phyloP scores from a whole-genome alignment of 495 filamentous ascomycete species.

The Talaromyces adpressus region DNA sequence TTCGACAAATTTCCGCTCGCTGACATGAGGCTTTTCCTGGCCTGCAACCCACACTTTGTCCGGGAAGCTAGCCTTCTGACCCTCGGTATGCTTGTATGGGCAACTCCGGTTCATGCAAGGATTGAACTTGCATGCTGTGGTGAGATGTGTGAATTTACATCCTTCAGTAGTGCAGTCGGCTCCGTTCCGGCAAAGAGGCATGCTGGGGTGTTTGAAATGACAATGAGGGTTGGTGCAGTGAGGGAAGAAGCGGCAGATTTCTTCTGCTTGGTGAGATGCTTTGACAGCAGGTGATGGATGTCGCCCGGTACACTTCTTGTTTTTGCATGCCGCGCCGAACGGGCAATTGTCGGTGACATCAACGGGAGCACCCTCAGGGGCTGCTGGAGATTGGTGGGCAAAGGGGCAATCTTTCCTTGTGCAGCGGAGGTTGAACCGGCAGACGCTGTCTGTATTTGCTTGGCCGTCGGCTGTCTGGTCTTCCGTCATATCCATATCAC shows the following conservation, averaged over 20 bases:
- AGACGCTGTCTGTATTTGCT: constrained; percentile 45
- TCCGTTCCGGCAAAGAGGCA: constrained; percentile 85
- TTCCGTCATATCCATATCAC: constrained; percentile 32
- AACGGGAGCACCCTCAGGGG: constrained; percentile 70
- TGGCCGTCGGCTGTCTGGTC: constrained; percentile 38
- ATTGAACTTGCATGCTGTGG: constrained; percentile 80
- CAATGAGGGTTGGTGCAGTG: constrained; percentile 86
- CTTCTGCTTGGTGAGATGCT: constrained; percentile 67
- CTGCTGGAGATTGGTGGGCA: constrained; percentile 89
- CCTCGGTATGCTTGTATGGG: constrained; percentile 85
- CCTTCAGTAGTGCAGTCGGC: constrained; percentile 76
- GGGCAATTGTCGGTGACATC: constrained; percentile 76
- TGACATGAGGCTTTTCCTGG: constrained; percentile 56
- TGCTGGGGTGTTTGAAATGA: constrained; percentile 75
- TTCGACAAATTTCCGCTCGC: constrained; percentile 87
- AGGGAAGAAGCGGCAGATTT: constrained; percentile 90
- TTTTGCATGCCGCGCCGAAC: constrained; percentile 88
- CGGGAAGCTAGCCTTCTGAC: constrained; percentile 68
- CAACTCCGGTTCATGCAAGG: constrained; percentile 84
- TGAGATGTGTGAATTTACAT: constrained; percentile 85
- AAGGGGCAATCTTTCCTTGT: constrained; percentile 84
- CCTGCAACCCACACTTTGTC: constrained; percentile 88
- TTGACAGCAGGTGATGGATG: constrained; percentile 88
- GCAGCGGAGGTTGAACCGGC: constrained; percentile 83
- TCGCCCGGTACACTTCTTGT: constrained; percentile 82